Conservation (phyloP, 345 rosid species). For the Populus simonii region DNA sequence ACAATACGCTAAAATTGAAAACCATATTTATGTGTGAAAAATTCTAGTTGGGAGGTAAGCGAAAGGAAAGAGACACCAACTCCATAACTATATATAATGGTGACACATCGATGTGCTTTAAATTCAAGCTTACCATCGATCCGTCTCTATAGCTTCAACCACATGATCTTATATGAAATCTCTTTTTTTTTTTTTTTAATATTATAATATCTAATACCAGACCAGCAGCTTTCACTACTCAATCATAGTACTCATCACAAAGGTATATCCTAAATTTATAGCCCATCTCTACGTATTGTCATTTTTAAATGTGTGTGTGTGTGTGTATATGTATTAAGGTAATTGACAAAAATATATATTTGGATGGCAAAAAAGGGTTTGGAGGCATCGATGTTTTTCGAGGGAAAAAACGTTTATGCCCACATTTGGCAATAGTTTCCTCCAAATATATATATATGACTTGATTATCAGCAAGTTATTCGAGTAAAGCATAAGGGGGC, state of each 20-base stretch:
- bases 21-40: not conserved
- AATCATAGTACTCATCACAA: not conserved
- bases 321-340: no score
- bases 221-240: not conserved
- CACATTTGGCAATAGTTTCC: not conserved
- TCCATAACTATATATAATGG: not conserved
- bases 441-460: not conserved
- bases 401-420: not conserved
- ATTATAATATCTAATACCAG: not conserved
- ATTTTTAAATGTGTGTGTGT: not conserved
- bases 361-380: no score
- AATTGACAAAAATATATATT: no score
- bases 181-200: no score
- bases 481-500: constrained; percentile 20
- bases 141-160: not conserved
- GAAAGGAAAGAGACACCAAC: not conserved
- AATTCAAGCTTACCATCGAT: not conserved
- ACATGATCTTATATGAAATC: not conserved
- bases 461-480: constrained; percentile 16
- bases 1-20: not conserved
- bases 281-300: not conserved
- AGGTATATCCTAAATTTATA: not conserved
- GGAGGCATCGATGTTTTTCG: not conserved
- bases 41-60: not conserved
- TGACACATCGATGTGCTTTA: constrained; percentile 1